Base-by-base conservation (phyloP, 2,329 filamentous ascomycete genomes). In the Aspergillus luchuensis region DNA sequence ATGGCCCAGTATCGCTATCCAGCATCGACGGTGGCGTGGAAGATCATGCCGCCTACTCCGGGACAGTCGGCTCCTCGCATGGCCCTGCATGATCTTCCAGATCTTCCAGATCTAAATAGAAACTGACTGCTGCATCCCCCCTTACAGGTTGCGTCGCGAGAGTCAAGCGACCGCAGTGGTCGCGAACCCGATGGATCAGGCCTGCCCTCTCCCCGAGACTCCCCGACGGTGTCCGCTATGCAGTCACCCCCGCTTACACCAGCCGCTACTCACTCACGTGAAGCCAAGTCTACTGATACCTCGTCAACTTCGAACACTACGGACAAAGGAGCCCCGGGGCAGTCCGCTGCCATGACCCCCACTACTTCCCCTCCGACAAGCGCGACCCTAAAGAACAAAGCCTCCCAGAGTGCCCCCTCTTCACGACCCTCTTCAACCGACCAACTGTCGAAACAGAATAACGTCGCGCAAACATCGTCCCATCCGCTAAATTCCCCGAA, bases 211-310 rank as follows among this genome's bases (percentile, higher is more conserved):
- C 88, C 89, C 30, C 84, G 83, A 72, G 80, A 87, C 43, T 90
- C 88, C 65, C 89, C 91, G 62, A 84, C 85, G 62, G 80, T 85
- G 48, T 87, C 88, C 61, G 86, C 89, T 59, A 85, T 96, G 79
- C 90, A 94, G 68, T 96, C 93, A 10, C 94, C 94, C 66, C 92
- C 92, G 45, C 84, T 98, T 56, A 97, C 93, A 11, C 94, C 94
- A 17, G 88, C 92, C 57, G 92, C 88, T 55, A 94, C 91, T 47
- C 80, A 82, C 65, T 86, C 85, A 56, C 80, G 81, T 67, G 87
- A 87, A 71, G 81, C 70, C 56, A 74, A 73, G 66, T 65, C 69
- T 59, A 73, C 67, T 53, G 72, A 74, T 59, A 70, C 67, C 56
- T 72, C 72, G 50, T 71, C 71, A 39, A 70, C 66, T 21, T 62